phyloP scores from a whole-genome alignment of 352 stramenopile species.

The Pythium scleroteichum region DNA sequence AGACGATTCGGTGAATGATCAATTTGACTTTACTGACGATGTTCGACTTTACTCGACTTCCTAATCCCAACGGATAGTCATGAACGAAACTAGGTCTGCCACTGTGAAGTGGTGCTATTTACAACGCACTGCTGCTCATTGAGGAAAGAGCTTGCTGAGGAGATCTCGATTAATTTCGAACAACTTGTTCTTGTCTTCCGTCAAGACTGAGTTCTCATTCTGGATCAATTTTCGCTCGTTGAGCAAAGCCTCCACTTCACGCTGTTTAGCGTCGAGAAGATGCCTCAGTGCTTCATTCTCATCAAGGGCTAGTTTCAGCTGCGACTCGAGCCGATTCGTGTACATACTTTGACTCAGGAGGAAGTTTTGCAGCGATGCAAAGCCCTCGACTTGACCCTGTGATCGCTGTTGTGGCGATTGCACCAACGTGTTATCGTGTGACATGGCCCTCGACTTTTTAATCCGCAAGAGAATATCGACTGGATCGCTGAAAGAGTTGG shows the following conservation, averaged over 20 bases:
- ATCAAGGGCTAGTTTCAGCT: slow-evolving; percentile 63
- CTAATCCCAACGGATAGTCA: not conserved
- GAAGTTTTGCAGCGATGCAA: slow-evolving; percentile 72
- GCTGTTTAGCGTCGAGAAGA: slow-evolving; percentile 50
- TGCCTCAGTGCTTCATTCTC: slow-evolving; percentile 64
- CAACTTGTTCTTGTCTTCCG: slow-evolving; percentile 78
- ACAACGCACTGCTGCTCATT: slow-evolving; percentile 32
- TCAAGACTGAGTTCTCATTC: slow-evolving; percentile 65
- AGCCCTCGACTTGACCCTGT: slow-evolving; percentile 47
- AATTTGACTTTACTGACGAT: slow-evolving; percentile 1
- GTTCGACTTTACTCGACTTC: not conserved
- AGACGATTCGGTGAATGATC: not conserved
- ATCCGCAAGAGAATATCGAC: slow-evolving; percentile 78
- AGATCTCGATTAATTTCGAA: slow-evolving; percentile 79
- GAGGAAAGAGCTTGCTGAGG: slow-evolving; percentile 63
- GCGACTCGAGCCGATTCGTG: slow-evolving; percentile 73
- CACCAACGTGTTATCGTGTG: slow-evolving; percentile 32
- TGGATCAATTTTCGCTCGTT: slow-evolving; percentile 62
- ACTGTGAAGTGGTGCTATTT: not conserved
- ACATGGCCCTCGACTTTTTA: slow-evolving; percentile 61
- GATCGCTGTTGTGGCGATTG: slow-evolving; percentile 34
- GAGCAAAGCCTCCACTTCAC: slow-evolving; percentile 53
- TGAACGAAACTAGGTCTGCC: not conserved
- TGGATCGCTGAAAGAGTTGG: slow-evolving; percentile 67
- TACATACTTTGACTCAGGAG: slow-evolving; percentile 67